Base-by-base conservation (phyloP, 163 green algal genomes). In the Trebouxiophyceae sp. region DNA sequence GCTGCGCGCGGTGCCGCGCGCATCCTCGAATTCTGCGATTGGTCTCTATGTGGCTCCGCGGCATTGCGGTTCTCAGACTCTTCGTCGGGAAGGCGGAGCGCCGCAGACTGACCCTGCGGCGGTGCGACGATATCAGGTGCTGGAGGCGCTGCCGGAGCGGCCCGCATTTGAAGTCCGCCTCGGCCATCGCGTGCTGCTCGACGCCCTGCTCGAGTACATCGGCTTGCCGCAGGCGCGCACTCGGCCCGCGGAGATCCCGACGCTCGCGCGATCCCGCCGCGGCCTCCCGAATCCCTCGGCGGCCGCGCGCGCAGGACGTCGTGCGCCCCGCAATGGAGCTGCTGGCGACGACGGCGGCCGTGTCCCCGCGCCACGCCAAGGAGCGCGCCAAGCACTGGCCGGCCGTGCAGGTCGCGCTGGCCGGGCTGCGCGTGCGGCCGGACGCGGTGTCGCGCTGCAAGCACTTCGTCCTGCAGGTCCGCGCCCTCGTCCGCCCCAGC, bases 101-200 rank as follows among this genome's bases (percentile, higher is more conserved):
- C n/a, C n/a, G n/a, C n/a, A n/a, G n/a, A n/a, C n/a, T n/a, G n/a
- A n/a, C n/a, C n/a, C n/a, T n/a, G n/a, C n/a, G n/a, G n/a, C n/a
- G n/a, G n/a, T n/a, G n/a, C n/a, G n/a, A n/a, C n/a, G n/a, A n/a
- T n/a, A n/a, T n/a, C 75, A 87, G 73, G 81, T 85, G 26, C 61
- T 93, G 69, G 79, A 84, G 2, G 60, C 67, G 1, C 60, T 89
- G 55, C 73, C 81, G 23, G 72, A 83, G n/a, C 23, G 19, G 44
- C 20, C 26, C 58, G 78, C 19, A 70, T 84, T 75, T 50, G 86
- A 92, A 76, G 60, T 95, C 5, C 82, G 87, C 2, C 63, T 95
- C 20, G 73, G 78, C 33, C 87, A 95, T 73, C 67, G 70, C 20
- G 24, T 46, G 19, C 68, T 91, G 4, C 66, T 84, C 33, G 61